Conservation (phyloP, 73 alveolate species). For the Diophrys sp. region DNA sequence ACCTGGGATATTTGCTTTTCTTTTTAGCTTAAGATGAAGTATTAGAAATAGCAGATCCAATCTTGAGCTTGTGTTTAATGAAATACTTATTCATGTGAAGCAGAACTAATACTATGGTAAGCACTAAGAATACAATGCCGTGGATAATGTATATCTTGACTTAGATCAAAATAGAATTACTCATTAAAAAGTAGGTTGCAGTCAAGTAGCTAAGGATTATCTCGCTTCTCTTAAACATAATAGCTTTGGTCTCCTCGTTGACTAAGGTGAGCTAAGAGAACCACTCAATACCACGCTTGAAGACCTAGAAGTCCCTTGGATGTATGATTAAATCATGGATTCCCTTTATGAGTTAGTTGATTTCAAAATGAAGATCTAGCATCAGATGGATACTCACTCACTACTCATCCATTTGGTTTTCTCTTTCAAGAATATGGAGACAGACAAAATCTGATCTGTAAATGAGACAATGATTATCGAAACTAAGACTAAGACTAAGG, state of each 20-base stretch:
- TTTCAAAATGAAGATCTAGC: conserved; percentile 31
- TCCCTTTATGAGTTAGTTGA: conserved; percentile 34
- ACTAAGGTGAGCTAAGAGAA: conserved; percentile 50
- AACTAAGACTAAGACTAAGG: too few relatives aligned
- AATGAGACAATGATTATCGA: too few relatives aligned
- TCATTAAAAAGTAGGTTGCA: conserved; percentile 43
- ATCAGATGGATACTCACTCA: conserved; percentile 14
- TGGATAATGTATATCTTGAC: too few relatives aligned
- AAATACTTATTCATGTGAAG: too few relatives aligned
- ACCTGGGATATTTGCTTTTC: too few relatives aligned
- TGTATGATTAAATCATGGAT: conserved; percentile 32
- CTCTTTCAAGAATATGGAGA: too few relatives aligned
- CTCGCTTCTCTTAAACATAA: conserved; percentile 26
- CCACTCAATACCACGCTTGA: conserved; percentile 26
- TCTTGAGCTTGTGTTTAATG: too few relatives aligned
- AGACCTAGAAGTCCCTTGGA: conserved; percentile 62
- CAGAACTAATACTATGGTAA: too few relatives aligned
- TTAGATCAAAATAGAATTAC: conserved; percentile 42
- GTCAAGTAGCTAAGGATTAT: conserved; percentile 36
- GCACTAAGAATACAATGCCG: too few relatives aligned
- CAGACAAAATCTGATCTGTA: too few relatives aligned
- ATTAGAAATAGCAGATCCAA: too few relatives aligned
- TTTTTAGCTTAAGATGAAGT: too few relatives aligned
- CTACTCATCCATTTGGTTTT: conserved; percentile 23
- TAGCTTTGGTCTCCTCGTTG: conserved; percentile 34